A percentile compares a stretch with the other conserved stretches of the same genome.
Conservation (phyloP, 371 early-diverging fungal species). For the Apophysomyces elegans region DNA sequence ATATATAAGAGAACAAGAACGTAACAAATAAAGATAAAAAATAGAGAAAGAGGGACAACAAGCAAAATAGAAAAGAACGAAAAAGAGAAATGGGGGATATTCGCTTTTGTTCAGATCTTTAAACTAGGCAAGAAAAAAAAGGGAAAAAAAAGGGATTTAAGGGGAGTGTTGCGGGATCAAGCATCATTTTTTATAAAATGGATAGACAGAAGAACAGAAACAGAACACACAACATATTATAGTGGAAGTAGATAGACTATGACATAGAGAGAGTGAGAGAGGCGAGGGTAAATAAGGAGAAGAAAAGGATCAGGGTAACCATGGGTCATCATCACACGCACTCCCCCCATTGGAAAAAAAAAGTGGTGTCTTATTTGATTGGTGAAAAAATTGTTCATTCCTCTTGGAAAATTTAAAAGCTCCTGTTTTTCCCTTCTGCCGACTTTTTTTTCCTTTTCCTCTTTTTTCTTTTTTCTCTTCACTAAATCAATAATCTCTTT, state of each 20-base stretch:
- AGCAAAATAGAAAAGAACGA: background rate
- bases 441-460: constrained; percentile 14
- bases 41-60: background rate
- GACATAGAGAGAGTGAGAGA: background rate
- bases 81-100: background rate
- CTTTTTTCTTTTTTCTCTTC: constrained; percentile 14
- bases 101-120: too few relatives aligned
- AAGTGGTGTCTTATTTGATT: background rate
- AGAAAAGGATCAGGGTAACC: too few relatives aligned
- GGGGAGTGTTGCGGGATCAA: constrained; percentile 5
- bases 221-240: too few relatives aligned
- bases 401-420: constrained; percentile 11
- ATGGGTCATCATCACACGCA: too few relatives aligned
- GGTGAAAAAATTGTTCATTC: constrained; percentile 9
- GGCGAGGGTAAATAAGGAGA: background rate
- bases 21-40: background rate
- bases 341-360: too few relatives aligned
- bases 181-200: background rate
- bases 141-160: background rate
- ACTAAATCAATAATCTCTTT: constrained; percentile 10
- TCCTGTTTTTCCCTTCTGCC: constrained; percentile 14
- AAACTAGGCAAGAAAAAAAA: background rate
- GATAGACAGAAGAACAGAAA: too few relatives aligned
- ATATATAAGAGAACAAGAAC: too few relatives aligned
- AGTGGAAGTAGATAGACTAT: background rate